Evolutionary conservation across 208 protist species (phyloP), one percentile per base, ranked within the genome.

Genomic region (Trypanosoma theileri): DNA sequence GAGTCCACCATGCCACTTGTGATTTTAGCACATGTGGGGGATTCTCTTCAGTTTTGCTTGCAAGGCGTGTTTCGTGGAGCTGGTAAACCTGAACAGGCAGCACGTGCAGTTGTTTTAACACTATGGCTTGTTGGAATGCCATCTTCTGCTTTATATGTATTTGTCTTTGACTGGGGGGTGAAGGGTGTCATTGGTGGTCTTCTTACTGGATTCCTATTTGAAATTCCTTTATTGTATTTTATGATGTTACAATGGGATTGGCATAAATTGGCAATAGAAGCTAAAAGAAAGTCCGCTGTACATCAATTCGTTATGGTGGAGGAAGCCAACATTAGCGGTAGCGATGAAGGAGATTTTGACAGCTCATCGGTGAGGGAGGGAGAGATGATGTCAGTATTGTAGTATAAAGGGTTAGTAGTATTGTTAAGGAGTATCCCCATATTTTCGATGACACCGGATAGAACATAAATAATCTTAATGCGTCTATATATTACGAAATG

Each of bases 111-210:
- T 41, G 44, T 92, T 46, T 70, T 79, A 16, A 86, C 83, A 26
- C 68, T 89, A 52, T 92, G 83, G 84, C 73, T 82, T 61, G 64
- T 92, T 55, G 83, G 81, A 21, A 73, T 92, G 40, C 86, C 83
- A 11, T 62, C 77, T 26, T 89, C 79, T 24, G 73, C 70, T 12
- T 22, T 92, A 22, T 80, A 82, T 22, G 82, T 85, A 13, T 79
- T 84, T 68, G 73, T 81, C 14, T 52, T 81, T 56, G 21, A 84
- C 16, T 64, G 60, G 48, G 86, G 83, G 57, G 81, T 89, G 14
- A 75, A 71, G 46, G 81, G 83, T 16, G 77, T 78, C 56, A 44
- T 92, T 13, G 71, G 71, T 10, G 86, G 81, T 21, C 73, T 92
- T 21, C 48, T 84, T 0, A 72, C 81, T 0, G 83, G 86, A 52